These are phyloP conservation scores for Sphagnum fallax DNA, from an alignment of 228 moss, liverwort and hornwort species.

Conservation along the genomic window DNA sequence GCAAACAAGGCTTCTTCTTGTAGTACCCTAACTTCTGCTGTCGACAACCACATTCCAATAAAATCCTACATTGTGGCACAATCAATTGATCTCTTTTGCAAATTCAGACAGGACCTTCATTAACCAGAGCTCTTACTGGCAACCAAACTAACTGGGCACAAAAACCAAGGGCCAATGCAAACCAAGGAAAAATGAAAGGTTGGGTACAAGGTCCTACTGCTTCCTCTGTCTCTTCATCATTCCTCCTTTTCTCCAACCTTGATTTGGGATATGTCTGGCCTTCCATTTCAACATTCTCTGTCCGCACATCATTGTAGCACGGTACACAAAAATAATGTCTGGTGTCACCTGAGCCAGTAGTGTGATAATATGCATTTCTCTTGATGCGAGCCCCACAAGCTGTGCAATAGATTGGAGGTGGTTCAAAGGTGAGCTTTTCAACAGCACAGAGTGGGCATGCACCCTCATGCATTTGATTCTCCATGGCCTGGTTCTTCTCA, in stretches of 20 bases:
- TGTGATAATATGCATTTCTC: constrained; percentile 80
- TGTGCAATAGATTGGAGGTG: constrained; percentile 97
- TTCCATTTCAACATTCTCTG: constrained; percentile 95
- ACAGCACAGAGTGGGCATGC: constrained; percentile 97
- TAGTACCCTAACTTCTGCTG: too few relatives aligned
- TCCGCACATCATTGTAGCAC: constrained; percentile 92
- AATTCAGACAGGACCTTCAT: too few relatives aligned
- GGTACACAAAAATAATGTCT: constrained; percentile 94
- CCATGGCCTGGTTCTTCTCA: constrained; percentile 99
- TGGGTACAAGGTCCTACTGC: constrained; percentile 44
- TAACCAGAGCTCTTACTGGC: too few relatives aligned
- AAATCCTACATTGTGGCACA: too few relatives aligned
- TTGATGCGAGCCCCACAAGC: constrained; percentile 95
- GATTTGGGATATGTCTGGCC: constrained; percentile 65
- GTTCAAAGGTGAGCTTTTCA: constrained; percentile 97
- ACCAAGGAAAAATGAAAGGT: too few relatives aligned
- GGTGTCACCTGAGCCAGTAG: constrained; percentile 87
- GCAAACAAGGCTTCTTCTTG: too few relatives aligned
- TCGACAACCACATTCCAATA: too few relatives aligned
- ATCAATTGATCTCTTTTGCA: too few relatives aligned
- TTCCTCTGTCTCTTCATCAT: constrained; percentile 98
- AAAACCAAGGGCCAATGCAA: too few relatives aligned
- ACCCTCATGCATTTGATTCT: constrained; percentile 97
- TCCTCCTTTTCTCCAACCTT: constrained; percentile 85
- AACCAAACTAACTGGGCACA: too few relatives aligned